A percentile compares a stretch with the other conserved stretches of the same genome.
Conservation (phyloP, 768 basidiomycete genomes). For the Russula earlei region DNA sequence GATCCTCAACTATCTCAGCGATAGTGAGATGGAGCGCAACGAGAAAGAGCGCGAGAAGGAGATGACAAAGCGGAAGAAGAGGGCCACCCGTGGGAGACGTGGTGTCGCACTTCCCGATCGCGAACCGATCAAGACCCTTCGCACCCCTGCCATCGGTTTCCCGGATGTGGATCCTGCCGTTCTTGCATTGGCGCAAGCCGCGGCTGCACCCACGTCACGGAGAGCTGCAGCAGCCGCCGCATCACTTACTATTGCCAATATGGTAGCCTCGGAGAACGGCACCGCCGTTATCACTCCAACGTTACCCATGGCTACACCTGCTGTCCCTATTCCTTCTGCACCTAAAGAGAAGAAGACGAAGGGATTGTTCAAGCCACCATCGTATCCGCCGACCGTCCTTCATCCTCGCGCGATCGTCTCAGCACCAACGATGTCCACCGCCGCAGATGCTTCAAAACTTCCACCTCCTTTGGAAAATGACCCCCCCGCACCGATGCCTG, state of each 20-base stretch:
- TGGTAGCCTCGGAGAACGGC: constrained; percentile 89
- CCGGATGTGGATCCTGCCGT: constrained; percentile 68
- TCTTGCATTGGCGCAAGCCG: constrained; percentile 54
- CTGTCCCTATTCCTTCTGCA: constrained; percentile 31
- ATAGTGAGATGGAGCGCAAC: constrained; percentile 78
- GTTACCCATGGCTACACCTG: constrained; percentile 34
- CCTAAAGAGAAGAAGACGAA: constrained; percentile 61
- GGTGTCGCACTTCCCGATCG: constrained; percentile 86
- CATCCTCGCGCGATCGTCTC: constrained; percentile 49
- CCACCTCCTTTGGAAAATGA: constrained; percentile 55
- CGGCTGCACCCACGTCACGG: constrained; percentile 58
- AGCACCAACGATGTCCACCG: constrained; percentile 59
- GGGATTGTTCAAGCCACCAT: constrained; percentile 65
- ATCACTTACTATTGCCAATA: constrained; percentile 75
- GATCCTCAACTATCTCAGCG: constrained; percentile 78
- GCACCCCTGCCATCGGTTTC: constrained; percentile 81
- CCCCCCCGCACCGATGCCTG: constrained; percentile 35
- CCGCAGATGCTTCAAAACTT: constrained; percentile 48
- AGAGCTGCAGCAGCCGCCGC: constrained; percentile 84
- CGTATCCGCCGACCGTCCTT: constrained; percentile 44
- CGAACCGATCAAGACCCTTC: constrained; percentile 84
- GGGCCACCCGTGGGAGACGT: constrained; percentile 71
- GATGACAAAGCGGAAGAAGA: constrained; percentile 72
- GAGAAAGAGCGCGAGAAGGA: constrained; percentile 96
- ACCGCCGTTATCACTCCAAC: constrained; percentile 38